These are phyloP conservation scores for Nannochloropsis gaditana DNA, from an alignment of 108 stramenopile species.

Conservation along the genomic window DNA sequence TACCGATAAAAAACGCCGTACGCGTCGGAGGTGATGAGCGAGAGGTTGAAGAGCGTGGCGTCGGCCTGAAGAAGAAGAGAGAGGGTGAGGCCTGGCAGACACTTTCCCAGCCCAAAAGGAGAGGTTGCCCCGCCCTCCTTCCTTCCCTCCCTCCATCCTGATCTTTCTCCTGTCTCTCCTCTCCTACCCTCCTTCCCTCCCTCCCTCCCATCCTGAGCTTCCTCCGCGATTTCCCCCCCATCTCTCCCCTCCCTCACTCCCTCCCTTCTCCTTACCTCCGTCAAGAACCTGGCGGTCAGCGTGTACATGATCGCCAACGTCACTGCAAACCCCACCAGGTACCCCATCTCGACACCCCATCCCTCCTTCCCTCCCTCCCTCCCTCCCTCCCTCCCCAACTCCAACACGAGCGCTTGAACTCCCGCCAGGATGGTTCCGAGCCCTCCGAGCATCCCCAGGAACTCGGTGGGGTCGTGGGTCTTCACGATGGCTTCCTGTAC, in stretches of 20 bases:
- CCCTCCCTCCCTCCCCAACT: constrained; percentile 41
- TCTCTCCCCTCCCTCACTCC: not conserved
- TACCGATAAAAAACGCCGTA: constrained; percentile 81
- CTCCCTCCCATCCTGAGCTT: not conserved
- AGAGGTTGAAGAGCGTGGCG: constrained; percentile 61
- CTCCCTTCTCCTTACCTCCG: not conserved
- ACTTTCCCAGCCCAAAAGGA: not conserved
- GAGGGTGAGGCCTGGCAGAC: not conserved
- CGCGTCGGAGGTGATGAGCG: constrained; percentile 83
- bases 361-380: not conserved
- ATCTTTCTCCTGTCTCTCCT: not conserved
- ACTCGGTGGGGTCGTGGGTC: constrained; percentile 54
- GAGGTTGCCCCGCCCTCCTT: not conserved
- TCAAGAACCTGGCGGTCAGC: not conserved
- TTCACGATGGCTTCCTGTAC: constrained; percentile 32
- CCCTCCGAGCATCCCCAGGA: constrained; percentile 71
- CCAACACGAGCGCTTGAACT: constrained; percentile 62
- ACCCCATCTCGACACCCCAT: not conserved
- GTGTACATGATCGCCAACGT: constrained; percentile 28
- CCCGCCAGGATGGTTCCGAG: constrained; percentile 66
- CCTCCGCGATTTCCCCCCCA: not conserved
- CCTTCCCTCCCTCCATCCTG: not conserved
- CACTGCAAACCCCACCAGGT: constrained; percentile 57
- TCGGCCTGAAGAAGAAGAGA: constrained; percentile 38
- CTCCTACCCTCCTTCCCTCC: not conserved